Percentiles rank a stretch among this genome's conserved stretches.
Conservation (phyloP, 1,284 basidiomycete genomes). For the Rhodofomes roseus region DNA sequence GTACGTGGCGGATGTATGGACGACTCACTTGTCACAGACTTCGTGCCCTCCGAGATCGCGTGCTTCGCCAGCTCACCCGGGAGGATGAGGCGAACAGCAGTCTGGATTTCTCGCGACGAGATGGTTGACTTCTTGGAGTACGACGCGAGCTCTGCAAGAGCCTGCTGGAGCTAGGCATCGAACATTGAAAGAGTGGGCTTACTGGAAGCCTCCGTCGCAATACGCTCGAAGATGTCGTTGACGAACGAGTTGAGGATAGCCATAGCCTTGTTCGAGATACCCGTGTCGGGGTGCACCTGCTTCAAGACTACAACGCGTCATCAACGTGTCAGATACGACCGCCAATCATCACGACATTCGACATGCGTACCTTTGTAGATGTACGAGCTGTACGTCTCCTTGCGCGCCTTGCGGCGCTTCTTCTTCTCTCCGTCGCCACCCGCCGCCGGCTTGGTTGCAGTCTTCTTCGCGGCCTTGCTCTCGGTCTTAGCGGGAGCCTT, state of each 20-base stretch:
- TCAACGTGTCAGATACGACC: not conserved
- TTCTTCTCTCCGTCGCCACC: constrained; percentile 51
- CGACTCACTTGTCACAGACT: constrained; percentile 37
- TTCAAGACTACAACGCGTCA: constrained; percentile 46
- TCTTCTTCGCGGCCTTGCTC: constrained; percentile 52
- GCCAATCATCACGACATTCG: not conserved
- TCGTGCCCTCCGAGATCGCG: constrained; percentile 82
- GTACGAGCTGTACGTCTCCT: constrained; percentile 69
- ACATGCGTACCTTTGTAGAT: constrained; percentile 58
- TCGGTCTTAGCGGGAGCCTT: constrained; percentile 51
- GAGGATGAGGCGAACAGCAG: constrained; percentile 67
- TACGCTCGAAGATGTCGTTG: constrained; percentile 71
- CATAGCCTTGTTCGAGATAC: constrained; percentile 79
- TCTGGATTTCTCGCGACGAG: constrained; percentile 74
- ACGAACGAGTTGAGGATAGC: constrained; percentile 72
- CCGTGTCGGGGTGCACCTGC: constrained; percentile 75
- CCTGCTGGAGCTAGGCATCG: not conserved
- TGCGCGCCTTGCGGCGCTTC: constrained; percentile 56
- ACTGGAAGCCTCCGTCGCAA: constrained; percentile 68
- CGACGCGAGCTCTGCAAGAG: constrained; percentile 53
- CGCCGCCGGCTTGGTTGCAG: constrained; percentile 33
- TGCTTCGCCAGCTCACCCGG: constrained; percentile 79
- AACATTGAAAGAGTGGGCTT: constrained; percentile 24
- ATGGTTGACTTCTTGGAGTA: constrained; percentile 78
- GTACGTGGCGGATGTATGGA: not conserved